Conservation (phyloP, 2,329 filamentous ascomycete species). For the Karstenula rhodostoma region DNA sequence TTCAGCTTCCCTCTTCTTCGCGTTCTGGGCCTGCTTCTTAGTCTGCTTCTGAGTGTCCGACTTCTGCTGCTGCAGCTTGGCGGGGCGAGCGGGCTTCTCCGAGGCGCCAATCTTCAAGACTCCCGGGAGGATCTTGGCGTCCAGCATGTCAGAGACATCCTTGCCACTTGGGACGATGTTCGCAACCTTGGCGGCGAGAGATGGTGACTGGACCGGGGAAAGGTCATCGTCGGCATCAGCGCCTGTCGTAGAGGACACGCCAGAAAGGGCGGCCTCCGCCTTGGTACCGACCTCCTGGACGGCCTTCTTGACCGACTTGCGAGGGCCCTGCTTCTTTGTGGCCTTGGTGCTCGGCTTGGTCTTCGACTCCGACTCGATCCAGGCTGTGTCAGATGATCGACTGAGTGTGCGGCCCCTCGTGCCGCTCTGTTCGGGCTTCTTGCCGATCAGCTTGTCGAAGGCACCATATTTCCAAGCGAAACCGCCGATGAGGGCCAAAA, state of each 20-base stretch:
- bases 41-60: conserved; percentile 68
- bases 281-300: conserved; percentile 46
- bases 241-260: conserved; percentile 71
- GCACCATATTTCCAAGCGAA: conserved; percentile 37
- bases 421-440: conserved; percentile 33
- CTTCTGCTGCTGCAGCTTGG: conserved; percentile 69
- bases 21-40: conserved; percentile 96
- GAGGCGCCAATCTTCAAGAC: conserved; percentile 80
- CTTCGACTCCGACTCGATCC: conserved; percentile 35
- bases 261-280: conserved; percentile 39
- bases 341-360: conserved; percentile 29
- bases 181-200: conserved; percentile 51
- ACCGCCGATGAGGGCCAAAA: conserved; percentile 39
- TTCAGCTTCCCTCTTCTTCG: conserved; percentile 83
- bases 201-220: conserved; percentile 74
- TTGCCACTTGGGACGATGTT: conserved; percentile 63
- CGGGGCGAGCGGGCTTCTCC: conserved; percentile 64
- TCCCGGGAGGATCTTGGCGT: conserved; percentile 73
- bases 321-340: conserved; percentile 43
- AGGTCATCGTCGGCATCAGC: conserved; percentile 83
- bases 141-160: conserved; percentile 92
- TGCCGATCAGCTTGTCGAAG: neutral
- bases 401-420: conserved; percentile 39
- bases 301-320: conserved; percentile 46
- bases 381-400: conserved; percentile 26